A percentile compares a stretch with the other conserved stretches of the same genome.
Evolutionary conservation across 2,329 filamentous ascomycete genomes (phyloP).

Genomic region (Ramularia collo-cygni): DNA sequence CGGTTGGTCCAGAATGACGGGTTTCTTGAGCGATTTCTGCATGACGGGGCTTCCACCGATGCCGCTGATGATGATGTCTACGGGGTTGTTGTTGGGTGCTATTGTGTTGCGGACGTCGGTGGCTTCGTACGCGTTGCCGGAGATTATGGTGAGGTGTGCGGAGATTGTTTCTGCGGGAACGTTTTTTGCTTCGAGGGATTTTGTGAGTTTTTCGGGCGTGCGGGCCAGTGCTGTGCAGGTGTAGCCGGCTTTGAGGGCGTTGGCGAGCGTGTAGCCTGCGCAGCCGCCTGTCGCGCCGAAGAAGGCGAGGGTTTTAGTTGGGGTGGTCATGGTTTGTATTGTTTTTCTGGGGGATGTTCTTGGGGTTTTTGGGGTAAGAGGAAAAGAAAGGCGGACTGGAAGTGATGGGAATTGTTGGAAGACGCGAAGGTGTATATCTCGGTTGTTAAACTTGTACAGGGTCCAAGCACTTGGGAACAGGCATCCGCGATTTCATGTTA

Average conservation of each 20-base stretch:
- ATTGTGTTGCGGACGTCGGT: slow-evolving; percentile 36
- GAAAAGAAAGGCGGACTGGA: too few relatives aligned
- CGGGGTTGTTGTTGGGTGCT: slow-evolving; percentile 23
- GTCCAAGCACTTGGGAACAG: too few relatives aligned
- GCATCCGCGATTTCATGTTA: too few relatives aligned
- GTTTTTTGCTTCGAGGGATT: slow-evolving; percentile 36
- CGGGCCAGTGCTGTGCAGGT: slow-evolving; percentile 44
- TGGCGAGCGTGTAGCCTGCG: slow-evolving; percentile 38
- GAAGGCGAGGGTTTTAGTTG: slow-evolving; percentile 39
- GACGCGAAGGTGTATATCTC: too few relatives aligned
- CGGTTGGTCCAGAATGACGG: slow-evolving; percentile 30
- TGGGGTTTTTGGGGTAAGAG: too few relatives aligned
- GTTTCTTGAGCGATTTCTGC: slow-evolving; percentile 20
- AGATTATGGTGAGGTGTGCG: slow-evolving; percentile 40
- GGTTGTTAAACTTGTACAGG: too few relatives aligned
- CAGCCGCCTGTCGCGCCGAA: slow-evolving; percentile 49
- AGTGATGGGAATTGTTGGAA: too few relatives aligned
- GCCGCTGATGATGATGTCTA: slow-evolving; percentile 42
- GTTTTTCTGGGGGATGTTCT: too few relatives aligned
- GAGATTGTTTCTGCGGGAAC: slow-evolving; percentile 32
- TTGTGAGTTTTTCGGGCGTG: slow-evolving; percentile 43
- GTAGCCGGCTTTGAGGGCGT: slow-evolving; percentile 34
- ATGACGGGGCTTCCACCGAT: slow-evolving; percentile 36
- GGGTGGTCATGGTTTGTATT: not conserved
- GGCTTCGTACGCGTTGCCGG: slow-evolving; percentile 42